These are phyloP conservation scores for Rubus idaeus DNA, from an alignment of 306 rosid species.

Conservation along the genomic window DNA sequence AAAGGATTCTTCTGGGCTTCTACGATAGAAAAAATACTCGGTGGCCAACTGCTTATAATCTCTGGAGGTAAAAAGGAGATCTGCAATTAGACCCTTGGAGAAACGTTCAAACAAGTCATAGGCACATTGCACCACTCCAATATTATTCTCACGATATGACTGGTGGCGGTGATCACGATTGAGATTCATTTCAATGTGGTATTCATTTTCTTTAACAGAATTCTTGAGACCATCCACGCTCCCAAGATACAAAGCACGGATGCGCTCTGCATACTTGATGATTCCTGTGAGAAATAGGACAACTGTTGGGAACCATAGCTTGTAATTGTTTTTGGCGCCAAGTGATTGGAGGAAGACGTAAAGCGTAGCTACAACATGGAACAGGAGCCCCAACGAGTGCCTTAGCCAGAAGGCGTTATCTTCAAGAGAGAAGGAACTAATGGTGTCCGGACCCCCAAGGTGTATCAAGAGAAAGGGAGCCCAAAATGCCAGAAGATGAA, in stretches of 20 bases:
- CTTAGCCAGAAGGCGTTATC: slow-evolving; percentile 51
- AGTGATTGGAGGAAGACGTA: slow-evolving; percentile 41
- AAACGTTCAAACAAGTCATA: slow-evolving; percentile 19
- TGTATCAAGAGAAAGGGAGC: slow-evolving; percentile 33
- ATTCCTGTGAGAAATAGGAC: slow-evolving; percentile 37
- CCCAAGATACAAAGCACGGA: slow-evolving; percentile 36
- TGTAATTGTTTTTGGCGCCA: slow-evolving; percentile 15
- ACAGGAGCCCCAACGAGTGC: slow-evolving; percentile 36
- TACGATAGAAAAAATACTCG: background rate
- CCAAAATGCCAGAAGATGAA: slow-evolving; percentile 25
- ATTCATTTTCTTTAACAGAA: slow-evolving; percentile 26
- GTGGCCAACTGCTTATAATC: background rate
- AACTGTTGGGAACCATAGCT: slow-evolving; percentile 28
- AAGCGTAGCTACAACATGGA: slow-evolving; percentile 28
- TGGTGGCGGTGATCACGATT: background rate
- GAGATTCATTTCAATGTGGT: too few relatives aligned
- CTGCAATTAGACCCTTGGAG: slow-evolving; percentile 42
- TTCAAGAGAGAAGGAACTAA: slow-evolving; percentile 41
- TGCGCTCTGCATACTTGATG: slow-evolving; percentile 43
- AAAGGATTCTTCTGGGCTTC: slow-evolving; percentile 12
- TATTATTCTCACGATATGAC: background rate
- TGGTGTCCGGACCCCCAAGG: slow-evolving; percentile 54
- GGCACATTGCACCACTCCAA: slow-evolving; percentile 25
- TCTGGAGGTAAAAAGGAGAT: slow-evolving; percentile 34
- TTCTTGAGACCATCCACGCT: slow-evolving; percentile 25